Conservation (phyloP, 768 basidiomycete genomes). For the Phaeotremella skinneri region DNA sequence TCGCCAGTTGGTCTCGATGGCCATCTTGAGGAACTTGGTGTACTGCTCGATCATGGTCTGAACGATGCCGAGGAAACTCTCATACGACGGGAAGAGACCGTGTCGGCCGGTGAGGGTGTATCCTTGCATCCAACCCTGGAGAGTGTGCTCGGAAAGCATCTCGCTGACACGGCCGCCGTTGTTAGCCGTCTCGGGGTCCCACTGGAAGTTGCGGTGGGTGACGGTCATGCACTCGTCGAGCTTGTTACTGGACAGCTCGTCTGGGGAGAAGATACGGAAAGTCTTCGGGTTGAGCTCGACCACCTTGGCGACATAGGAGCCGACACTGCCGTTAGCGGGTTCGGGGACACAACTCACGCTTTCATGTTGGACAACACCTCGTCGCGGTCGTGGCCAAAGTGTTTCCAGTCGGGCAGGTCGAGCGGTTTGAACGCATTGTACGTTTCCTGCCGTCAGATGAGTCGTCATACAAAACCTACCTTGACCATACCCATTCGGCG, state of each 20-base stretch:
- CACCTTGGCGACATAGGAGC: slow-evolving; percentile 52
- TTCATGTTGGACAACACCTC: slow-evolving; percentile 75
- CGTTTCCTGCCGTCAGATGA: slow-evolving; percentile 54
- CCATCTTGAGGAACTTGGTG: slow-evolving; percentile 84
- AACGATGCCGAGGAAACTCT: slow-evolving; percentile 82
- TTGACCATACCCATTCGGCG: slow-evolving; percentile 64
- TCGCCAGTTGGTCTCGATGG: slow-evolving; percentile 65
- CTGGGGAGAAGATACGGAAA: slow-evolving; percentile 88
- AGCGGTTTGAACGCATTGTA: slow-evolving; percentile 66
- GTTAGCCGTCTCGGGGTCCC: slow-evolving; percentile 66
- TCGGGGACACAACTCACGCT: slow-evolving; percentile 44
- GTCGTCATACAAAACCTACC: slow-evolving; percentile 12
- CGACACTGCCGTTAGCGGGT: slow-evolving; percentile 38
- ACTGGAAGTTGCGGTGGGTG: slow-evolving; percentile 71
- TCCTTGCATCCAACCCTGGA: slow-evolving; percentile 71
- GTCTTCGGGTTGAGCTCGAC: slow-evolving; percentile 65
- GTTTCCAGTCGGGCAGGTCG: slow-evolving; percentile 65
- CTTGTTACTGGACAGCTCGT: slow-evolving; percentile 83
- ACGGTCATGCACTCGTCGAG: slow-evolving; percentile 72
- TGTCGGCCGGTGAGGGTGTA: slow-evolving; percentile 78
- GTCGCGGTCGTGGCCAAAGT: slow-evolving; percentile 59
- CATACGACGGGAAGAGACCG: slow-evolving; percentile 84
- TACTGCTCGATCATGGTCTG: slow-evolving; percentile 75
- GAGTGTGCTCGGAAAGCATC: slow-evolving; percentile 59
- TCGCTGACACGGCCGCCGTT: slow-evolving; percentile 78